Evolutionary conservation across 306 rosid genomes (phyloP).

Genomic region (Vigna radiata): DNA sequence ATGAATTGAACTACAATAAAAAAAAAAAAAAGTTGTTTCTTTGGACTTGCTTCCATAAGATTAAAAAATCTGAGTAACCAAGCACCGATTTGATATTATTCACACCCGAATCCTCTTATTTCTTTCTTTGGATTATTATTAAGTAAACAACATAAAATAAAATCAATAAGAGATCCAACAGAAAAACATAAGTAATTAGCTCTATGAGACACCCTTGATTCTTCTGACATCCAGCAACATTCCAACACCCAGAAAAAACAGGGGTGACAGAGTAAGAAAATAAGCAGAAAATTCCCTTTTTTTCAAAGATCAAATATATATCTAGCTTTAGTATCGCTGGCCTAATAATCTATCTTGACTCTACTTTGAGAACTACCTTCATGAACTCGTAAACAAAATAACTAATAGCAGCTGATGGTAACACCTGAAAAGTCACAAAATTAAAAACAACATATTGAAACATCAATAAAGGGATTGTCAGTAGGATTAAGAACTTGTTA

Average conservation of each 20-base stretch:
- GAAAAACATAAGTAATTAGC: conserved; percentile 1
- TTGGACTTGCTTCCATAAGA: too few species aligned
- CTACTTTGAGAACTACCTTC: conserved; percentile 94
- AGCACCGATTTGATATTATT: too few species aligned
- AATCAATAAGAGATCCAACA: neutral
- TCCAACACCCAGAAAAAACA: neutral
- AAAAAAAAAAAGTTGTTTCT: too few species aligned
- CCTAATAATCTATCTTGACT: conserved; percentile 52
- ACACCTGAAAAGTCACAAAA: conserved; percentile 68
- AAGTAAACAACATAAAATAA: conserved; percentile 2
- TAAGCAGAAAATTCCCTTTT: conserved; percentile 3
- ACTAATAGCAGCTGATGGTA: conserved; percentile 95
- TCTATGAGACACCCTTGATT: conserved; percentile 10
- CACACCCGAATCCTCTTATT: too few species aligned
- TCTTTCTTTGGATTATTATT: conserved; percentile 1
- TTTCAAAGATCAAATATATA: conserved; percentile 8
- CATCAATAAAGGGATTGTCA: conserved; percentile 22
- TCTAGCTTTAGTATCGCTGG: conserved; percentile 40
- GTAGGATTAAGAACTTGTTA: neutral
- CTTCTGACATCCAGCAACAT: conserved; percentile 25
- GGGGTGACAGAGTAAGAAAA: neutral
- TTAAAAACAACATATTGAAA: conserved; percentile 33
- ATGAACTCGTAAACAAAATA: conserved; percentile 90
- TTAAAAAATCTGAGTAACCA: too few species aligned
- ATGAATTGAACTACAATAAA: too few species aligned